Percentiles rank a stretch among this genome's conserved stretches.
These are phyloP conservation scores for Calocera viscosa DNA, from an alignment of 768 basidiomycete species.

Conservation along the genomic window DNA sequence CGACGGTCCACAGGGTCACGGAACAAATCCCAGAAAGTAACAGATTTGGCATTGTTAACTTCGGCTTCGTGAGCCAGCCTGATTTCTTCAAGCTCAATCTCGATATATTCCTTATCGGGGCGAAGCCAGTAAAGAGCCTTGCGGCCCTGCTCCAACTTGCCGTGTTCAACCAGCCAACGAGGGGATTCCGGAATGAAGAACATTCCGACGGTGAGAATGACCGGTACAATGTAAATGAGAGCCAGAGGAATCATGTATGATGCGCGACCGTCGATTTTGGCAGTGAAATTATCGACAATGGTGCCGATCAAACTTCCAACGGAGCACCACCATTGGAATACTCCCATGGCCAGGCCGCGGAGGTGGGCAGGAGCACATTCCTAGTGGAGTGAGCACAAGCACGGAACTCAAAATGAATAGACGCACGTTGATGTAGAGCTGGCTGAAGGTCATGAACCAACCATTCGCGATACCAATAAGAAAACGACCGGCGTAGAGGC, in stretches of 20 bases:
- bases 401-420: too few relatives aligned
- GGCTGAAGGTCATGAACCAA: conserved; percentile 8
- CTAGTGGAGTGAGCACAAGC: not conserved
- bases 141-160: not conserved
- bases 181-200: conserved; percentile 1
- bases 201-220: not conserved
- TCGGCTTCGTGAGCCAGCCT: not conserved
- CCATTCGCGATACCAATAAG: not conserved
- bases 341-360: not conserved
- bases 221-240: not conserved
- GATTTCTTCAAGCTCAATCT: not conserved
- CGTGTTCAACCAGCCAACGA: not conserved
- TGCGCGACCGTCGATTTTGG: conserved; percentile 5
- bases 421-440: not conserved
- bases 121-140: conserved; percentile 10
- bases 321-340: conserved; percentile 4
- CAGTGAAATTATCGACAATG: not conserved
- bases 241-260: conserved; percentile 13
- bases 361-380: not conserved
- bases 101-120: not conserved
- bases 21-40: not conserved
- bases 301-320: not conserved
- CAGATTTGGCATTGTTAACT: not conserved
- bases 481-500: not conserved
- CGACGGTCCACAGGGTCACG: not conserved